phyloP scores from a whole-genome alignment of 345 rosid species.

The Odontarrhena argentea region DNA sequence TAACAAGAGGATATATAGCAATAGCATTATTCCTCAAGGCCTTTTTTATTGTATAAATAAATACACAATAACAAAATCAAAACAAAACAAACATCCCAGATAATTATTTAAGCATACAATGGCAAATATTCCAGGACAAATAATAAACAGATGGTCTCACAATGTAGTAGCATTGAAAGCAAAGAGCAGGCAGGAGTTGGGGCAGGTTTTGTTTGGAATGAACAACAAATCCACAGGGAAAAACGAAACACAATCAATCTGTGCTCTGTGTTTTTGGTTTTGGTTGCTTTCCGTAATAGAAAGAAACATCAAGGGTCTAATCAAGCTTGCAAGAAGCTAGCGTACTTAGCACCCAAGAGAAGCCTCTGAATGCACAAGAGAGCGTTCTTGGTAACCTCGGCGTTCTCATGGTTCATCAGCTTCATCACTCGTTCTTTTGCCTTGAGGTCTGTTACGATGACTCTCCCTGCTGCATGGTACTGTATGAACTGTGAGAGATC shows the following conservation, averaged over 20 bases:
- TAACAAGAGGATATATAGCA: not conserved
- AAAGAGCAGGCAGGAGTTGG: conserved; percentile 14
- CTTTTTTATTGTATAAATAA: conserved; percentile 33
- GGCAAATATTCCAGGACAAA: conserved; percentile 23
- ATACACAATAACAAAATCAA: conserved; percentile 9
- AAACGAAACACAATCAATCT: conserved; percentile 16
- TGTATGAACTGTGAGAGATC: conserved; percentile 97
- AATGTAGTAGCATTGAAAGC: conserved; percentile 13
- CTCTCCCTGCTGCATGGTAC: conserved; percentile 86
- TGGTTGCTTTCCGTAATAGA: conserved; percentile 24
- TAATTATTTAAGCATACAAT: conserved; percentile 28
- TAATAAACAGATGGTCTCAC: conserved; percentile 34
- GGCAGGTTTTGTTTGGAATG: conserved; percentile 23
- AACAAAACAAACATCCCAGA: conserved; percentile 4
- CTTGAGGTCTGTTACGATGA: conserved; percentile 82
- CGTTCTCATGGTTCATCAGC: conserved; percentile 81
- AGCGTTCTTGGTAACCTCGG: conserved; percentile 78
- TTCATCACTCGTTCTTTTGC: conserved; percentile 93
- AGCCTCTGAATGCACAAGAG: conserved; percentile 86
- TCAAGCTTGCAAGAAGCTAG: conserved; percentile 94
- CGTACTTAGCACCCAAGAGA: conserved; percentile 88
- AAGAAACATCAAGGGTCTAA: conserved; percentile 23
- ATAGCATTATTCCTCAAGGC: conserved; percentile 3
- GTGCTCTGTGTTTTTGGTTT: conserved; percentile 17
- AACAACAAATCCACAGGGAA: conserved; percentile 28